Percentiles rank a stretch among this genome's conserved stretches.
These are phyloP conservation scores for Auriscalpium vulgare DNA, from an alignment of 768 basidiomycete genomes.

Conservation along the genomic window DNA sequence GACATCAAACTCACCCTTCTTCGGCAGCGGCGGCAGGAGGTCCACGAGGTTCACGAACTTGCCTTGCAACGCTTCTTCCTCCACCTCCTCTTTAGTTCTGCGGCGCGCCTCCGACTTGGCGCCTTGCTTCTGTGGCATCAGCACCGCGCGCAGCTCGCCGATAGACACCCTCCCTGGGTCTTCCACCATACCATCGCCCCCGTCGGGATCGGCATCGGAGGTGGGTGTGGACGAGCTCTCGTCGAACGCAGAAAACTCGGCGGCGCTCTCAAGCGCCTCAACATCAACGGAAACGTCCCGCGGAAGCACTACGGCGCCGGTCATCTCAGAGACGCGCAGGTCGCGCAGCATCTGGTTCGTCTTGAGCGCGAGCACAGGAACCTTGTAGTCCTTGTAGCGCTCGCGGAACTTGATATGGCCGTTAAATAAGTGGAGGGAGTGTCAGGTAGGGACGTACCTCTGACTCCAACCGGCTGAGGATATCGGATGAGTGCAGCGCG, in stretches of 20 bases:
- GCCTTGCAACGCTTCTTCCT: slow-evolving; percentile 22
- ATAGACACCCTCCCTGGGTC: too few species aligned
- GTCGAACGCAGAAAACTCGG: too few species aligned
- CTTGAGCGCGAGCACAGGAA: slow-evolving; percentile 48
- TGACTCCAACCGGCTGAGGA: slow-evolving; percentile 58
- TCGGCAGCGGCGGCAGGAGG: slow-evolving; percentile 72
- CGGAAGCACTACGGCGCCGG: slow-evolving; percentile 5
- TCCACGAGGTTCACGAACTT: slow-evolving; percentile 72
- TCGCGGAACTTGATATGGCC: slow-evolving; percentile 9
- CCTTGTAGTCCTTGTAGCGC: slow-evolving; percentile 43
- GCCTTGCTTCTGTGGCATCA: too few species aligned
- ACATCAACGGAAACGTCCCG: background rate
- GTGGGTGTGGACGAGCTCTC: too few species aligned
- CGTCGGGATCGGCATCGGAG: too few species aligned
- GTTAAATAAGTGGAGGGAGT: background rate
- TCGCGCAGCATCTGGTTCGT: slow-evolving; percentile 15
- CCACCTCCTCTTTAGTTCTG: background rate
- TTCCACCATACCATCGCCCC: too few species aligned
- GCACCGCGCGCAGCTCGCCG: too few species aligned
- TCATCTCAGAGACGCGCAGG: slow-evolving; percentile 14
- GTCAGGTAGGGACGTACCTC: slow-evolving; percentile 52
- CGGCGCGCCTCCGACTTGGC: too few species aligned
- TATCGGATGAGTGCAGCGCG: slow-evolving; percentile 80
- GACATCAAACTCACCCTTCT: slow-evolving; percentile 84
- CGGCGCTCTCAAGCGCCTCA: too few species aligned